Evolutionary conservation across 495 filamentous ascomycete species (phyloP), one percentile per base, ranked within the genome.

Genomic region (Daldinia childiae): DNA sequence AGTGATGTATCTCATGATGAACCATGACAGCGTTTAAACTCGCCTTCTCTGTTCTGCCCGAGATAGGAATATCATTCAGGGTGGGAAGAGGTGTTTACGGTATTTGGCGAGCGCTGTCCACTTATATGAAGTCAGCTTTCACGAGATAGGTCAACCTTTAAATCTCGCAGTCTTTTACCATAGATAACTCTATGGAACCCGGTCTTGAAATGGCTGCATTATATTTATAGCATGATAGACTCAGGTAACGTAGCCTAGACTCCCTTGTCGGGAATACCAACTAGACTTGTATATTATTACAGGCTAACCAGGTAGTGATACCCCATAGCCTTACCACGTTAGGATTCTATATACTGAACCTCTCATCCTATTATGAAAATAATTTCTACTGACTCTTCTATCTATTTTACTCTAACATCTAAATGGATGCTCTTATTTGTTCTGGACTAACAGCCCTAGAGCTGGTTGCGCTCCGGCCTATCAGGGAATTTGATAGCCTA

Each of bases 391-490:
- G 9, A 21, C 45, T 17, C 5, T 51, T 62, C 14, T 9, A 4
- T 15, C n/a, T 29, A 34, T 51, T 12, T 19, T 14, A 45, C 41
- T 54, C 27, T 51, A 54, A 11, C 15, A 11, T 60, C 54, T 26
- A 48, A 12, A 69, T 73, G 65, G 70, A 73, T 17, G 15, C 59
- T 4, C 1, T 56, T 43, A 39, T 38, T 26, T 72, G 64, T 39
- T 56, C 29, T 11, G 58, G 56, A 14, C 21, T 66, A 21, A 55
- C 72, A 48, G 36, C 54, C 32, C 12, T 77, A 21, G 69, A 65
- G 62, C 43, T 68, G 19, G 24, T 48, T 21, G 45, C 61, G 15
- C 11, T 71, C 17, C 55, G 64, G 27, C 52, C 70, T 15, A 43
- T 12, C 21, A 21, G 29, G 29, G 30, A 58, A 14, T 14, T 48